Conservation (phyloP, 352 stramenopile species). For the Elongisporangium undulatum region DNA sequence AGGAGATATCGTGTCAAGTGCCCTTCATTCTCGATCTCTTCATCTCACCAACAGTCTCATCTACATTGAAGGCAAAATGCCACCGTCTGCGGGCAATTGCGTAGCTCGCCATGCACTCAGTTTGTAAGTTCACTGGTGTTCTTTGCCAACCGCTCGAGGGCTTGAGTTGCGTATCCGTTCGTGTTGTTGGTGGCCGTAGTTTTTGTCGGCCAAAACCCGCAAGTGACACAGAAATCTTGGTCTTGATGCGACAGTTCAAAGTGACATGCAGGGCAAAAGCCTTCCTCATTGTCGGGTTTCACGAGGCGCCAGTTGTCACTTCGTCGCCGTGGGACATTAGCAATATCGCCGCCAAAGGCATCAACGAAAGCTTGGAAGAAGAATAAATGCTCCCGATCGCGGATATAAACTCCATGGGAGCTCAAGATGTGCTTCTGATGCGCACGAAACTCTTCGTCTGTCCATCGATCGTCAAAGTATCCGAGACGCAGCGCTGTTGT, state of each 20-base stretch:
- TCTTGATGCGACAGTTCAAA: conserved; percentile 37
- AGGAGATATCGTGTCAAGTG: no score
- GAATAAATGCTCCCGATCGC: conserved; percentile 63
- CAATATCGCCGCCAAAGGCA: conserved; percentile 44
- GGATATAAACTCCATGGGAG: conserved; percentile 47
- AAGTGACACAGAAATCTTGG: conserved; percentile 58
- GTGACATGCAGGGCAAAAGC: conserved; percentile 39
- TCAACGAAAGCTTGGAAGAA: conserved; percentile 62
- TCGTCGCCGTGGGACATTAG: conserved; percentile 32
- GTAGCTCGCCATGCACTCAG: background rate
- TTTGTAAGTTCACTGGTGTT: background rate
- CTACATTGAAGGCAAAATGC: no score
- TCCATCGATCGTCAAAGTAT: conserved; percentile 51
- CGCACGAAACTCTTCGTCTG: conserved; percentile 27
- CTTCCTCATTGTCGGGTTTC: conserved; percentile 37
- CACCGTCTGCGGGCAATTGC: no score
- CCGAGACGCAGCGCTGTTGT: conserved; percentile 63
- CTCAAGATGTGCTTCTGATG: conserved; percentile 24
- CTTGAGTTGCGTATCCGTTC: conserved; percentile 40
- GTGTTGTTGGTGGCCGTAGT: conserved; percentile 48
- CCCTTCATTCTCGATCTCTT: no score
- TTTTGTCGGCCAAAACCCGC: conserved; percentile 59
- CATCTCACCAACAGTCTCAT: no score
- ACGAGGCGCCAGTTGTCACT: conserved; percentile 14
- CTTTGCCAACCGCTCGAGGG: conserved; percentile 28